Evolutionary conservation across 169 alveolate genomes (phyloP).

Genomic region (Prorocentrum cordatum): DNA sequence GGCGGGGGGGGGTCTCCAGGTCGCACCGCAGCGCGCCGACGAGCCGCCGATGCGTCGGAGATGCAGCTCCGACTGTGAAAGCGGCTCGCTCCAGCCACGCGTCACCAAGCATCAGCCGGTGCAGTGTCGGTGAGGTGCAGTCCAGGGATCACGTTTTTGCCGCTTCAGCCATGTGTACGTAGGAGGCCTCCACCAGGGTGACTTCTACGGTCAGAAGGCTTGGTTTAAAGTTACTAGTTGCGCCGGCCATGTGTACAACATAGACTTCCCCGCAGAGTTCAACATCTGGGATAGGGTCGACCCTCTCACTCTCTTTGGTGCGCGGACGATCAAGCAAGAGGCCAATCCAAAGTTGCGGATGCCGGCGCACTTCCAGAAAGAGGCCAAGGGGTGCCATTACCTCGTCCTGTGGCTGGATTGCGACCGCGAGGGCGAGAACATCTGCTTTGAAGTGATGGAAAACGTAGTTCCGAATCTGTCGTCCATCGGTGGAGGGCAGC

Average conservation of each 20-base stretch:
- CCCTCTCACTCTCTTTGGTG: constrained; percentile 91
- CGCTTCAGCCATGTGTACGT: no score
- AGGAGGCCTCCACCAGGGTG: no score
- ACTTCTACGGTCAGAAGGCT: constrained; percentile 54
- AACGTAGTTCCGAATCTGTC: constrained; percentile 68
- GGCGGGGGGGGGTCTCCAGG: not conserved
- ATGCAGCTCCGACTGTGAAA: not conserved
- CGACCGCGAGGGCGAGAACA: constrained; percentile 99
- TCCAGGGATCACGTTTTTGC: no score
- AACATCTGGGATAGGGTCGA: constrained; percentile 89
- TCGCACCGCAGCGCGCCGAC: not conserved
- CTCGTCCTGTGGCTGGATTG: constrained; percentile 98
- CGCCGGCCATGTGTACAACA: constrained; percentile 86
- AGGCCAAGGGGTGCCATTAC: constrained; percentile 83
- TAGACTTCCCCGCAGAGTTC: constrained; percentile 91
- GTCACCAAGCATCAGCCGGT: no score
- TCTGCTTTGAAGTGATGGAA: constrained; percentile 94
- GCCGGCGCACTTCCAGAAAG: constrained; percentile 83
- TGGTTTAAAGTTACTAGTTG: constrained; percentile 68
- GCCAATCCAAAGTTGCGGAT: constrained; percentile 78
- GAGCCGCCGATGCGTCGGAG: not conserved
- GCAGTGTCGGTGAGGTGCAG: no score
- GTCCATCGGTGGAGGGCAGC: constrained; percentile 17
- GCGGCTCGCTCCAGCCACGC: no score
- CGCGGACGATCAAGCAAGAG: constrained; percentile 84